Conservation (phyloP, 352 stramenopile species). For the Aphanomyces astaci region DNA sequence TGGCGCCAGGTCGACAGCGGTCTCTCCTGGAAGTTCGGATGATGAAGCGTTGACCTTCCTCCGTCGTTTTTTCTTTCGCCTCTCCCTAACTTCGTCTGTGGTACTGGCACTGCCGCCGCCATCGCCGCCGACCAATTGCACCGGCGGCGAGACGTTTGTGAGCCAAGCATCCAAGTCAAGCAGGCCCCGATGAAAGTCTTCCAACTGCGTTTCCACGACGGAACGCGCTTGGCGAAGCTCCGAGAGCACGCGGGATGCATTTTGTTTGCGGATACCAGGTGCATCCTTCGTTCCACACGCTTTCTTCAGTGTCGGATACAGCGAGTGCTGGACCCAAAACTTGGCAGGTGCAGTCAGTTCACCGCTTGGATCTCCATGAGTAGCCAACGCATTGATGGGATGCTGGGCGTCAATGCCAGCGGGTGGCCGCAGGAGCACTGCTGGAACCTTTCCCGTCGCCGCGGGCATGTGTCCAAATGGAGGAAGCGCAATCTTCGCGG, state of each 20-base stretch:
- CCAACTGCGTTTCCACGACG: slow-evolving; percentile 8
- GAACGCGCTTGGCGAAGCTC: slow-evolving; percentile 6
- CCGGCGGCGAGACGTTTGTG: neutral
- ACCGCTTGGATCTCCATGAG: neutral
- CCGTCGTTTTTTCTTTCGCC: slow-evolving; percentile 15
- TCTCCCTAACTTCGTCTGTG: neutral
- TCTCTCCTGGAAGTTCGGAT: neutral
- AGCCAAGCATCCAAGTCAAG: slow-evolving; percentile 14
- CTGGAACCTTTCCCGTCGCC: neutral
- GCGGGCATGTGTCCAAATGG: neutral
- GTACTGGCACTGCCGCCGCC: neutral
- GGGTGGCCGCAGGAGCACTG: slow-evolving; percentile 3
- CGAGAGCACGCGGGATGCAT: slow-evolving; percentile 11
- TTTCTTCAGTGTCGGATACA: slow-evolving; percentile 14
- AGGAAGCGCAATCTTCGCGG: slow-evolving; percentile 10
- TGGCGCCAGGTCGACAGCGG: neutral
- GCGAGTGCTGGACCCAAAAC: slow-evolving; percentile 17
- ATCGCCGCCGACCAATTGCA: neutral
- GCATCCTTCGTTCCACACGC: neutral
- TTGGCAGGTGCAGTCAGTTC: neutral
- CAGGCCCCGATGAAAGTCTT: slow-evolving; percentile 17
- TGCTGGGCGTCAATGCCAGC: neutral
- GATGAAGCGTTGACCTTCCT: neutral
- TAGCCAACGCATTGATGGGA: neutral
- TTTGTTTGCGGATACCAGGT: slow-evolving; percentile 9